Conservation (phyloP, 1,284 basidiomycete genomes). For the Phlebopus sp. region DNA sequence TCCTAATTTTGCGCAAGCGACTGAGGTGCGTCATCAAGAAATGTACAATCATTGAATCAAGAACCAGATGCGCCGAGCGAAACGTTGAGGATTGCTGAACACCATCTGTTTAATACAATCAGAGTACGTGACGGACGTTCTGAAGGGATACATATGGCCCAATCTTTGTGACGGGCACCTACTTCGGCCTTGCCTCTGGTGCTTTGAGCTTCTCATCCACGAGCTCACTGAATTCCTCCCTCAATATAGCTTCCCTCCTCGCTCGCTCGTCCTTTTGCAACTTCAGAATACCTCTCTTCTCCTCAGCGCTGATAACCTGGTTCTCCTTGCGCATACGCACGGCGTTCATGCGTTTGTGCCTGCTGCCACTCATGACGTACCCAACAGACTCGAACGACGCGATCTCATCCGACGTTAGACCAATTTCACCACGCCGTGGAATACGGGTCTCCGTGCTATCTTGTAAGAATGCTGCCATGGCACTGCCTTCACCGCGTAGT, state of each 20-base stretch:
- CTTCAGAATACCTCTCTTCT: constrained; percentile 92
- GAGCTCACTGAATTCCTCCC: constrained; percentile 79
- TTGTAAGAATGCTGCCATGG: constrained; percentile 94
- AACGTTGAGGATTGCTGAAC: too few relatives aligned
- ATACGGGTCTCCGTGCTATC: constrained; percentile 89
- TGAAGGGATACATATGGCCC: too few relatives aligned
- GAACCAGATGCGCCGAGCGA: too few relatives aligned
- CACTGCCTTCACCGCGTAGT: constrained; percentile 91
- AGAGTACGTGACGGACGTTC: too few relatives aligned
- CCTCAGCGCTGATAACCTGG: constrained; percentile 97
- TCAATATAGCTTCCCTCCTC: constrained; percentile 79
- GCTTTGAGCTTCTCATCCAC: constrained; percentile 71
- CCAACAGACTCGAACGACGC: constrained; percentile 84
- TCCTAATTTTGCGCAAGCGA: too few relatives aligned
- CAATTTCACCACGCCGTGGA: constrained; percentile 98
- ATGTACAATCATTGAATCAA: too few relatives aligned
- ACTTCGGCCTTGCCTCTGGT: constrained; percentile 24
- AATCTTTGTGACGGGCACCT: too few relatives aligned
- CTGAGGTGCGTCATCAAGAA: too few relatives aligned
- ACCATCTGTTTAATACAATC: too few relatives aligned
- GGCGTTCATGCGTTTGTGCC: constrained; percentile 94
- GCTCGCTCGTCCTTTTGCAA: constrained; percentile 91
- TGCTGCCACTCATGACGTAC: constrained; percentile 97
- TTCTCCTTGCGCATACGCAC: constrained; percentile 98
- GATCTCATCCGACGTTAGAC: constrained; percentile 84